Evolutionary conservation across 164 flowering plant species (phyloP).

Genomic region (Piper longum): DNA sequence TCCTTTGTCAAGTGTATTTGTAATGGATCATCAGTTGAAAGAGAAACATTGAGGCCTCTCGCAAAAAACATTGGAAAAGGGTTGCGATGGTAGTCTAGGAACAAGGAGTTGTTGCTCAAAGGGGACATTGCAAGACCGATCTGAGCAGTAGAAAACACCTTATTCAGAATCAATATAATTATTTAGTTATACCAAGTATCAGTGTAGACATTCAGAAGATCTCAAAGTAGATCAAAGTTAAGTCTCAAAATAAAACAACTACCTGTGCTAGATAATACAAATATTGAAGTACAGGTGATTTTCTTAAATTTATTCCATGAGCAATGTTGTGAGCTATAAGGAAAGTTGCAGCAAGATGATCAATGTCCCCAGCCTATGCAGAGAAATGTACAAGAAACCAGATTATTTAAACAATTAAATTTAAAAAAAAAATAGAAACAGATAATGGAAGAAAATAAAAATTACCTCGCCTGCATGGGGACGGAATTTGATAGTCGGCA

Average conservation of each 20-base stretch:
- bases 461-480: slow-evolving; percentile 97
- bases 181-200: not conserved
- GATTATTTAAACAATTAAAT: not conserved
- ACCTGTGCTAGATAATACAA: slow-evolving; percentile 92
- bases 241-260: not conserved
- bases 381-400: not conserved
- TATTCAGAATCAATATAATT: not conserved
- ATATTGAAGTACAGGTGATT: slow-evolving; percentile 95
- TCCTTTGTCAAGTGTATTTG: slow-evolving; percentile 97
- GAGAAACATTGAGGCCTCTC: slow-evolving; percentile 93
- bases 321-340: slow-evolving; percentile 79
- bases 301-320: slow-evolving; percentile 90
- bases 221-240: not conserved
- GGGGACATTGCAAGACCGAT: slow-evolving; percentile 99
- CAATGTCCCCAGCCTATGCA: slow-evolving; percentile 90
- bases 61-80: slow-evolving; percentile 81
- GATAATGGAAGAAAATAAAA: not conserved
- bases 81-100: slow-evolving; percentile 80
- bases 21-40: slow-evolving; percentile 94
- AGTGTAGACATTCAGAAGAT: not conserved
- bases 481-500: slow-evolving; percentile 88
- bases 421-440: not conserved
- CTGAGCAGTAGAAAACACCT: slow-evolving; percentile 20
- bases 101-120: slow-evolving; percentile 88
- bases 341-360: slow-evolving; percentile 97